These are phyloP conservation scores for Fusarium torulosum DNA, from an alignment of 2,329 filamentous ascomycete genomes.

Conservation along the genomic window DNA sequence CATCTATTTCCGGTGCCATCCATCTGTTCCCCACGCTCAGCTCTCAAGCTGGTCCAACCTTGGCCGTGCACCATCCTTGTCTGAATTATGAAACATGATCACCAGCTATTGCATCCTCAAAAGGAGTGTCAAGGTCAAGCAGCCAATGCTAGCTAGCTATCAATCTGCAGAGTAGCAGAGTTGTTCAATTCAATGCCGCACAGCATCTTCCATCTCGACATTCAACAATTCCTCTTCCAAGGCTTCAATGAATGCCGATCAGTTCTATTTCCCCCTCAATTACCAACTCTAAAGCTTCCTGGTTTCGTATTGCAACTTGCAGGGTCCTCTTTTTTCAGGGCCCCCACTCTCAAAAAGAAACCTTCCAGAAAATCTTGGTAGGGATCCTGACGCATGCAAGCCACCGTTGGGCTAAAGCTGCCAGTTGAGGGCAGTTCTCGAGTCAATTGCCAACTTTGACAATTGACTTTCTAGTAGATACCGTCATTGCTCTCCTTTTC, in stretches of 20 bases:
- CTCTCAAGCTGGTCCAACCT: slow-evolving; percentile 3
- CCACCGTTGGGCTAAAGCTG: not conserved
- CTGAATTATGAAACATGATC: slow-evolving; percentile 22
- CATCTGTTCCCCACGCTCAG: not conserved
- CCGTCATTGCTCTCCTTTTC: slow-evolving; percentile 6
- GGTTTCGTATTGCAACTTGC: not conserved
- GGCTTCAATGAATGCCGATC: slow-evolving; percentile 9
- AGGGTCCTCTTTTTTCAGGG: slow-evolving; percentile 23
- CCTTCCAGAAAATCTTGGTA: slow-evolving; percentile 26
- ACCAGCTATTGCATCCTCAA: not conserved
- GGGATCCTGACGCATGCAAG: slow-evolving; percentile 2
- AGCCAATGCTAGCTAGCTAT: slow-evolving; percentile 4
- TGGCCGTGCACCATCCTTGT: slow-evolving; percentile 1
- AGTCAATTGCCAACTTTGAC: slow-evolving; percentile 20
- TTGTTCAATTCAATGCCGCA: not conserved
- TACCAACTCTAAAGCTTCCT: not conserved
- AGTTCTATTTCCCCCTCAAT: not conserved
- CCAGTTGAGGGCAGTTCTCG: not conserved
- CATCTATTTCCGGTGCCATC: slow-evolving; percentile 3
- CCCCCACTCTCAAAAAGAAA: slow-evolving; percentile 19
- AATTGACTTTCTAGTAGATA: slow-evolving; percentile 8
- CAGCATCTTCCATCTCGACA: not conserved
- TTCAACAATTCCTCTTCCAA: not conserved
- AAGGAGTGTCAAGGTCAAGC: not conserved
- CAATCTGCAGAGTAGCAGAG: slow-evolving; percentile 3